These are phyloP conservation scores for Stagonosporopsis tanaceti DNA, from an alignment of 2,329 filamentous ascomycete genomes.

Conservation along the genomic window DNA sequence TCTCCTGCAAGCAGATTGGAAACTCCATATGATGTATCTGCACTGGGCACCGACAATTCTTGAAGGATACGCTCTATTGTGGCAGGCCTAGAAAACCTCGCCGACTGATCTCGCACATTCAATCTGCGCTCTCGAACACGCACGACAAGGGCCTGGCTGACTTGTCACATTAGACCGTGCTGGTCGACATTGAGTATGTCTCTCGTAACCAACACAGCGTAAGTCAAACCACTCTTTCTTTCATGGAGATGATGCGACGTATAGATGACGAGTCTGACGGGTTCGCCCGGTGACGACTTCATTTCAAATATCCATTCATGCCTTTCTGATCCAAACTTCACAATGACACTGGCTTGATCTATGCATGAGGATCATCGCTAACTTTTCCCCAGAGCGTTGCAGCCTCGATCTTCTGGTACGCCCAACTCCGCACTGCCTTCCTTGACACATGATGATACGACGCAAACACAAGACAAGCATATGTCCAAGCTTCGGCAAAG, in stretches of 20 bases:
- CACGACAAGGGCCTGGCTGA: conserved; percentile 19
- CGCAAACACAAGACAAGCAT: conserved; percentile 90
- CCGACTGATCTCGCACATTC: conserved; percentile 74
- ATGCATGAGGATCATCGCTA: conserved; percentile 15
- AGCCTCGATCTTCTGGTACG: conserved; percentile 31
- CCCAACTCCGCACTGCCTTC: conserved; percentile 9
- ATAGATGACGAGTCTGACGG: conserved; percentile 82
- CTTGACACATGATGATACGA: conserved; percentile 76
- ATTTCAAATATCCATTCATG: conserved; percentile 75
- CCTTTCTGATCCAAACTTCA: conserved; percentile 46
- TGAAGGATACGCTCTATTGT: conserved; percentile 89
- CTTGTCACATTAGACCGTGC: neutral
- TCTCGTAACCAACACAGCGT: conserved; percentile 6
- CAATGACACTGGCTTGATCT: conserved; percentile 4
- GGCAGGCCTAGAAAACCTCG: conserved; percentile 99
- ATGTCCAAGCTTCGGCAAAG: conserved; percentile 81
- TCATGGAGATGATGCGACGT: conserved; percentile 56
- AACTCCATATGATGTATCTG: conserved; percentile 77
- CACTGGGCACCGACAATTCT: conserved; percentile 94
- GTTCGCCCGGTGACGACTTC: conserved; percentile 71
- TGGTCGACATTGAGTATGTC: neutral
- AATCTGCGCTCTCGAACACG: conserved; percentile 1
- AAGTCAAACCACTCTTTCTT: conserved; percentile 25
- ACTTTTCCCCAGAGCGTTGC: conserved; percentile 10
- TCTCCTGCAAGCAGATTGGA: conserved; percentile 12